phyloP scores from a whole-genome alignment of 1,139 yeast genomes.

The Geotrichum histeridarum region DNA sequence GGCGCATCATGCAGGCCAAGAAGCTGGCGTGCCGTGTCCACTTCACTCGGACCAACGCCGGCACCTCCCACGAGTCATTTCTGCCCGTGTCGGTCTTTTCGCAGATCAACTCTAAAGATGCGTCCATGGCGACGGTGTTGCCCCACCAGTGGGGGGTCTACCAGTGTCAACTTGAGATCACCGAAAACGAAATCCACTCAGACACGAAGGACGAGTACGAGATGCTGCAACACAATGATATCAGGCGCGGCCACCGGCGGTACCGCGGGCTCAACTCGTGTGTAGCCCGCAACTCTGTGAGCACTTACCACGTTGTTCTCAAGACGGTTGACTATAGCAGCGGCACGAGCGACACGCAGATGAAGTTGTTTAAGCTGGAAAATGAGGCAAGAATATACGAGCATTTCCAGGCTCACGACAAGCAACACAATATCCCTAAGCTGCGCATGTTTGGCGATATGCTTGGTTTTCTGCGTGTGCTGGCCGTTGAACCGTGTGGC shows the following conservation, averaged over 20 bases:
- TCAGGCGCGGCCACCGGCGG: constrained; percentile 14
- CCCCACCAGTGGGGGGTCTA: constrained; percentile 4
- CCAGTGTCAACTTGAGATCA: constrained; percentile 19
- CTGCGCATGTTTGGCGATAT: constrained; percentile 28
- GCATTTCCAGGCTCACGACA: constrained; percentile 23
- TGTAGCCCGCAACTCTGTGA: constrained; percentile 5
- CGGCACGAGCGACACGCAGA: neutral
- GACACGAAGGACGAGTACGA: constrained; percentile 16
- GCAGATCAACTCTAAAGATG: neutral
- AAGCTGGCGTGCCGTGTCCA: constrained; percentile 19
- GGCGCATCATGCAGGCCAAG: constrained; percentile 20
- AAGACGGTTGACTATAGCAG: constrained; percentile 22
- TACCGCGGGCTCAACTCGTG: constrained; percentile 9
- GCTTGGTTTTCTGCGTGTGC: constrained; percentile 25
- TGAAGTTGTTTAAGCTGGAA: constrained; percentile 15
- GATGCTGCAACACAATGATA: constrained; percentile 16
- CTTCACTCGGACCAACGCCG: constrained; percentile 1
- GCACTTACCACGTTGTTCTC: constrained; percentile 17
- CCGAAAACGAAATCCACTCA: constrained; percentile 14
- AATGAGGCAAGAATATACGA: constrained; percentile 31
- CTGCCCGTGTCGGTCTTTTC: neutral
- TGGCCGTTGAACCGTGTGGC: constrained; percentile 30
- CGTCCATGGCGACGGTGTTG: constrained; percentile 6
- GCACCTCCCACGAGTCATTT: neutral
- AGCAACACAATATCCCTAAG: constrained; percentile 22